These are phyloP conservation scores for Zymoseptoria crescenta DNA, from an alignment of 2,329 filamentous ascomycete genomes.

Conservation along the genomic window DNA sequence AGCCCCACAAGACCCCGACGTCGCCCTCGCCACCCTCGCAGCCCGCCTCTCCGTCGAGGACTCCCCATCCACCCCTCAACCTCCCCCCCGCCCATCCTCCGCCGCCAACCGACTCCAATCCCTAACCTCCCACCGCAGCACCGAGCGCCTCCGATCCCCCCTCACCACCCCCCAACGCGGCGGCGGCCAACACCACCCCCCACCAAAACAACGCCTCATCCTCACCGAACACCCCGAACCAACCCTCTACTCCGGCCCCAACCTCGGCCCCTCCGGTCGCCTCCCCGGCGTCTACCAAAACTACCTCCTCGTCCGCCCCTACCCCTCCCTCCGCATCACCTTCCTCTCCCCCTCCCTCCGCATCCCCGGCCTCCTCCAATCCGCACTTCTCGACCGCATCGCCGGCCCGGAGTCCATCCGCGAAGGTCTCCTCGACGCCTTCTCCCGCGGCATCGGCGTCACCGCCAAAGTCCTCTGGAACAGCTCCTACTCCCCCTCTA, in stretches of 20 bases:
- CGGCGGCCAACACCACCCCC: neutral
- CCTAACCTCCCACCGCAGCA: neutral
- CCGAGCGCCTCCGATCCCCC: neutral
- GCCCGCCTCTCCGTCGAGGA: neutral
- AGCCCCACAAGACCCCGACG: constrained; percentile 4
- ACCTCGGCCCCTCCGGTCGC: constrained; percentile 27
- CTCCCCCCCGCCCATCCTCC: neutral
- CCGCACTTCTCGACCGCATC: constrained; percentile 37
- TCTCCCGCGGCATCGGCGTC: constrained; percentile 32
- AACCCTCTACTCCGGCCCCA: constrained; percentile 25
- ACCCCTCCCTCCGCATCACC: constrained; percentile 57
- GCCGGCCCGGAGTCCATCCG: constrained; percentile 33
- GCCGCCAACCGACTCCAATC: neutral
- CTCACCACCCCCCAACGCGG: neutral
- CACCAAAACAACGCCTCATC: neutral
- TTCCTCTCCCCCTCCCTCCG: constrained; percentile 62
- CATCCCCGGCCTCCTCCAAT: constrained; percentile 56
- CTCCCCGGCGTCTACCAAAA: constrained; percentile 34
- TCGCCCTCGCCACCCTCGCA: constrained; percentile 19
- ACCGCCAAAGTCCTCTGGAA: constrained; percentile 40
- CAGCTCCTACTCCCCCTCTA: constrained; percentile 9
- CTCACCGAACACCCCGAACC: constrained; percentile 11
- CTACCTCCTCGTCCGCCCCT: constrained; percentile 58
- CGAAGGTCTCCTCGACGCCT: constrained; percentile 33
- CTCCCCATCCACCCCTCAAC: too few species aligned